Evolutionary conservation across 2,329 filamentous ascomycete genomes (phyloP).

Genomic region (Epichloe sibirici): DNA sequence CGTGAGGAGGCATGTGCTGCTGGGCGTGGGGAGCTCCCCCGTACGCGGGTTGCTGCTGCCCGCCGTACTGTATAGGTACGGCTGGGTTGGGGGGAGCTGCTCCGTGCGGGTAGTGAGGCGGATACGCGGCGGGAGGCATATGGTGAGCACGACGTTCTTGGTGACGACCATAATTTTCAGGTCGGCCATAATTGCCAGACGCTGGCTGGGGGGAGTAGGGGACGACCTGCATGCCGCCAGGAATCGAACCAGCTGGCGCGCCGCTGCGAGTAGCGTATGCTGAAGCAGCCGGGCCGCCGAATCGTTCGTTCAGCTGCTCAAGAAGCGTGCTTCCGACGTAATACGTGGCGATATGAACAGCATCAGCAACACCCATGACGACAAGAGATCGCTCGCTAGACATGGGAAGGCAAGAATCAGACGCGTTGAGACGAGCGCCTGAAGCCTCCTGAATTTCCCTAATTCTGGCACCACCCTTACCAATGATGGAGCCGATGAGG

Average conservation of each 20-base stretch:
- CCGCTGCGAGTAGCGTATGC: slow-evolving; percentile 93
- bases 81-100: slow-evolving; percentile 48
- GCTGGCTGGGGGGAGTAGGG: slow-evolving; percentile 91
- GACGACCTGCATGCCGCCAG: slow-evolving; percentile 98
- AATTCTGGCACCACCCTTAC: slow-evolving; percentile 90
- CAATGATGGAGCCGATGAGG: slow-evolving; percentile 96
- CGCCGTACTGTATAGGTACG: slow-evolving; percentile 69
- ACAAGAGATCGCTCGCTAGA: slow-evolving; percentile 97
- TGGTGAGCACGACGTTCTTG: slow-evolving; percentile 63
- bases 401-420: slow-evolving; percentile 83
- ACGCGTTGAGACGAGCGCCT: slow-evolving; percentile 90
- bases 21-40: slow-evolving; percentile 69
- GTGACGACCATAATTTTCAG: slow-evolving; percentile 69
- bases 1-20: slow-evolving; percentile 54
- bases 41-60: slow-evolving; percentile 61
- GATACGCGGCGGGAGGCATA: slow-evolving; percentile 61
- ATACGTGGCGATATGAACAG: slow-evolving; percentile 97
- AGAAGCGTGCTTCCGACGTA: slow-evolving; percentile 97
- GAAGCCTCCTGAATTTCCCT: slow-evolving; percentile 98
- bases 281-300: slow-evolving; percentile 91
- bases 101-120: slow-evolving; percentile 57
- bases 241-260: slow-evolving; percentile 82
- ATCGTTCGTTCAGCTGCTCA: slow-evolving; percentile 93
- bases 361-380: slow-evolving; percentile 93
- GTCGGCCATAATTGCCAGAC: slow-evolving; percentile 82